Evolutionary conservation across 2,329 filamentous ascomycete genomes (phyloP), one percentile per base, ranked within the genome.

Genomic region (Ilyonectria sp.): DNA sequence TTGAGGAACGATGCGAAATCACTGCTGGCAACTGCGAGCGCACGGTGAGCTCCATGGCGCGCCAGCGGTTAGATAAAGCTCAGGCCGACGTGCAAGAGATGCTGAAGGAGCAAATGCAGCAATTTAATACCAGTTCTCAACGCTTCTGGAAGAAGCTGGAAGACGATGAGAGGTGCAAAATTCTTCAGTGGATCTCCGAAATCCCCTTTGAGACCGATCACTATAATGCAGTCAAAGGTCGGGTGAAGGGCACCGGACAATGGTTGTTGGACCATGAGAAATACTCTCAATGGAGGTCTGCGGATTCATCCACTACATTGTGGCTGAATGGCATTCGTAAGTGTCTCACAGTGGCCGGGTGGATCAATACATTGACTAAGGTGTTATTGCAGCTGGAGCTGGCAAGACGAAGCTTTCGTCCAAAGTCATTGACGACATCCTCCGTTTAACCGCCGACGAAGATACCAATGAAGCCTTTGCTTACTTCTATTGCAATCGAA

Each of bases 401-500:
- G 67, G 67, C 9, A 69, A 69, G 21, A 69, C 67, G 11, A 69
- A 69, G 43, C 64, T 69, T 15, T 62, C 50, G 7, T 47, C 67
- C 10, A 69, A 61, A 43, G 64, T 67, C 11, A 46, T 69, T 17
- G 64, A 67, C 23, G 47, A 55, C 52, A 17, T 67, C 3, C 19
- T 55, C 6, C 17, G 4, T 2, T 15, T 55, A 5, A n/a, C 8
- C 10, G 33, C 43, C 4, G 31, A 53, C 10, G 3, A 46, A 3
- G 2, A 17, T 4, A 26, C 29, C 15, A 26, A 61, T 7, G 63
- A 68, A 33, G 69, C 58, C 0, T 58, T 73, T 33, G 71, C 71
- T 1, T 71, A 55, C 37, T 73, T 73, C 8, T 72, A 73, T 9
- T 73, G 70, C 40, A 60, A 67, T 9, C 61, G 66, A 23, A 68